Base-by-base conservation (phyloP, 192 early-diverging fungal species). In the Linnemannia exigua region DNA sequence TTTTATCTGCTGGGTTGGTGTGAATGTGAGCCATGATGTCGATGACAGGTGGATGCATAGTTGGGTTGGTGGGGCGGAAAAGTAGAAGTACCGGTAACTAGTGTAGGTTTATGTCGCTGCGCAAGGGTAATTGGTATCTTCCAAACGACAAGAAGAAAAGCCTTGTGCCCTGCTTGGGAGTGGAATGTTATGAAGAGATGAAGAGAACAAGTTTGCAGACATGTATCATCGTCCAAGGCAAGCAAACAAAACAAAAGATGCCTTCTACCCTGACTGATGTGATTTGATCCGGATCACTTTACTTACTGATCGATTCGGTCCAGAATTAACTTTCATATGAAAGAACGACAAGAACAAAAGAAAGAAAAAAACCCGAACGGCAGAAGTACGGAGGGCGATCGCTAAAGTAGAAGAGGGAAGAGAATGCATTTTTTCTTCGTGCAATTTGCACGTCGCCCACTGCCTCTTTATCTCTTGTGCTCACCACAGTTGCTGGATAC, bases 301-400 rank as follows among this genome's bases (percentile, higher is more conserved):
- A n/a, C n/a, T n/a, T n/a, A n/a, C 58, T 15, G 54, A 31, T 31
- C 28, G 25, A 63, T 31, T 63, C 58, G 58, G 58, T 31, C 58
- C 58, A 63, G 9, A 31, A 31, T 63, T 28, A 17, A 25, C 58
- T 63, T 63, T 63, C 58, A 63, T 63, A 63, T 63, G 58, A 63
- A 63, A 63, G 28, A 20, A 25, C n/a, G 58, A 15, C 25, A 31
- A 63, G 28, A 25, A 63, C 58, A 25, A 9, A 58, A 54, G n/a
- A 58, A 61, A 44, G 5, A 61, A 28, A 68, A 69, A 69, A 69
- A 69, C 19, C 67, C 37, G 67, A 69, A 69, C 70, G 44, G 38
- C 37, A 46, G n/a, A 31, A 12, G 58, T 33, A 25, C 22, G n/a
- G 52, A 7, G 22, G n/a, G 17, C 5, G 6, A n/a, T 54, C 22